Percentiles rank a stretch among this genome's conserved stretches.
These are phyloP conservation scores for Termitomyces sp. DNA, from an alignment of 768 basidiomycete species.

Conservation along the genomic window DNA sequence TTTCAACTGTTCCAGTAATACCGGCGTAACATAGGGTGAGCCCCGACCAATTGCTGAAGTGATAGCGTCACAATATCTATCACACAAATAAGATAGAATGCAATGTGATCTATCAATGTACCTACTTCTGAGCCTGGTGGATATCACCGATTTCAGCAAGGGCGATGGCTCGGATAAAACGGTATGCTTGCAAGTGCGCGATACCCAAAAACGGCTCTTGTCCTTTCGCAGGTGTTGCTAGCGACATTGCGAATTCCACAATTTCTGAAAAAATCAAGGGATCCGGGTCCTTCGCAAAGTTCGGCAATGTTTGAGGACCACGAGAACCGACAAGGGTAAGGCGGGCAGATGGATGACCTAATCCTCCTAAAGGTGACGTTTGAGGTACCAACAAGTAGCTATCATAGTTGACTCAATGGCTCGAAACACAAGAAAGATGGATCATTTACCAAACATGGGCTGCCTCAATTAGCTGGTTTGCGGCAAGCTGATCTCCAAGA, in stretches of 20 bases:
- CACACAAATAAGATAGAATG: not conserved
- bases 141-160: constrained; percentile 82
- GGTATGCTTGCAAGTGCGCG: constrained; percentile 84
- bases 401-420: too few species aligned
- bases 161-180: constrained; percentile 67
- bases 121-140: constrained; percentile 68
- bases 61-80: constrained; percentile 92
- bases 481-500: constrained; percentile 58
- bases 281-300: constrained; percentile 63
- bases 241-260: constrained; percentile 82
- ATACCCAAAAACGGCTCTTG: constrained; percentile 83
- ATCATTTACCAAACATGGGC: constrained; percentile 88
- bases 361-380: too few species aligned
- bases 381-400: too few species aligned
- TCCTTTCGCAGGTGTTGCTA: constrained; percentile 69
- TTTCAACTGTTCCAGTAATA: constrained; percentile 67
- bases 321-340: constrained; percentile 70
- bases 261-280: constrained; percentile 84
- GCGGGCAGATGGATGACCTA: constrained; percentile 60
- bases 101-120: not conserved
- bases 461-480: constrained; percentile 72
- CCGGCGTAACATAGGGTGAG: constrained; percentile 61
- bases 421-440: too few species aligned
- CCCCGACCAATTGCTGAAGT: constrained; percentile 53
- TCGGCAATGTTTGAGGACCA: constrained; percentile 43